Percentiles rank a stretch among this genome's conserved stretches.
phyloP scores from a whole-genome alignment of 305 asterid species.

The Fraxinus latifolia region DNA sequence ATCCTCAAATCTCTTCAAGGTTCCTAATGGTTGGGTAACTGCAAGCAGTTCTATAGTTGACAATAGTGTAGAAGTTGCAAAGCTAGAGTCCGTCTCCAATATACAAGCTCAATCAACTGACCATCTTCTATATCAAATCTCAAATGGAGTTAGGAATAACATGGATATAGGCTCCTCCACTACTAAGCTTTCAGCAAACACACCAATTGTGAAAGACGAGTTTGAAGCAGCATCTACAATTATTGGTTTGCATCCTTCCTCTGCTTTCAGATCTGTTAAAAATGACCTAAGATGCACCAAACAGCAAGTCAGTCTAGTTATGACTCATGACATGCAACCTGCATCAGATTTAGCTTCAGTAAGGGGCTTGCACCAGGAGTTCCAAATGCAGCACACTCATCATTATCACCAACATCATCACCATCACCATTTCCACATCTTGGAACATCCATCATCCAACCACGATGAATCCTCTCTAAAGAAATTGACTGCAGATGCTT shows the following conservation, averaged over 20 bases:
- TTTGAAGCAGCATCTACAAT: conserved; percentile 55
- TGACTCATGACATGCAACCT: conserved; percentile 40
- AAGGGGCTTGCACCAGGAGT: conserved; percentile 38
- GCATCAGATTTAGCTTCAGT: conserved; percentile 26
- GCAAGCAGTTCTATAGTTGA: conserved; percentile 39
- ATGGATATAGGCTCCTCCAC: conserved; percentile 66
- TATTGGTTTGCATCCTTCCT: conserved; percentile 30
- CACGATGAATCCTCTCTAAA: conserved; percentile 41
- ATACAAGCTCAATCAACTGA: conserved; percentile 33
- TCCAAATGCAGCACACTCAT: conserved; percentile 42
- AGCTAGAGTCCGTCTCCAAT: conserved; percentile 38
- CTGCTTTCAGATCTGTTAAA: conserved; percentile 42
- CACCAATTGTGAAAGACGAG: conserved; percentile 31
- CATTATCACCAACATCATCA: conserved; percentile 37
- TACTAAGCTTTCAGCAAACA: conserved; percentile 37
- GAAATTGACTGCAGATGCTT: conserved; percentile 48
- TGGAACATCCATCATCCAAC: conserved; percentile 41
- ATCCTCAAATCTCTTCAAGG: conserved; percentile 46
- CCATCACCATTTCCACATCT: conserved; percentile 34
- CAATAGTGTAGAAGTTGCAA: conserved; percentile 47
- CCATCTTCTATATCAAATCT: conserved; percentile 33
- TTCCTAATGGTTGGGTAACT: conserved; percentile 42
- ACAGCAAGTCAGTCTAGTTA: conserved; percentile 30
- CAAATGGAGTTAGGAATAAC: conserved; percentile 48
- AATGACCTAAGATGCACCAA: conserved; percentile 37